phyloP scores from a whole-genome alignment of 805 yeast species.

The Jamesozyma gamospora region DNA sequence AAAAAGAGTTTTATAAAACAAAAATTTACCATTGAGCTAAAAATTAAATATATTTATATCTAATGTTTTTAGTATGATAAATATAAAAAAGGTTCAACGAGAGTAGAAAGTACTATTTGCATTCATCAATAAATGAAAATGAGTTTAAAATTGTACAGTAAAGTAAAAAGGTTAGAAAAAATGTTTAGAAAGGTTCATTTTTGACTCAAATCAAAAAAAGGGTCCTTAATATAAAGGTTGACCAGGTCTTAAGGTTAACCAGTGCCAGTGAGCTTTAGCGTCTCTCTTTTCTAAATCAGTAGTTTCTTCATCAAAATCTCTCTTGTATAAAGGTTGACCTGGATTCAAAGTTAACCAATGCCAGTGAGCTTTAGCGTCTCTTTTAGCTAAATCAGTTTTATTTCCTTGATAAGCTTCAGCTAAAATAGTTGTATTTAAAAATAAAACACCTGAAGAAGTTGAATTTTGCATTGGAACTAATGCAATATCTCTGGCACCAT shows the following conservation, averaged over 20 bases:
- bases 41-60: too few species aligned
- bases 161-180: too few species aligned
- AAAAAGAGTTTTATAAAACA: neutral
- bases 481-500: conserved; percentile 20
- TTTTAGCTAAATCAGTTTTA: conserved; percentile 11
- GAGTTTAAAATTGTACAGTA: too few species aligned
- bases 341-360: conserved; percentile 20
- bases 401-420: conserved; percentile 14
- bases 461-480: conserved; percentile 22
- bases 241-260: conserved; percentile 20
- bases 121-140: neutral
- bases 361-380: conserved; percentile 26
- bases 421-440: conserved; percentile 27
- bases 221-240: conserved; percentile 20
- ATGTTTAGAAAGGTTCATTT: too few species aligned
- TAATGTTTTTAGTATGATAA: too few species aligned
- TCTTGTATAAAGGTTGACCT: conserved; percentile 23
- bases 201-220: too few species aligned
- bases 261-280: conserved; percentile 22
- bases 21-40: too few species aligned
- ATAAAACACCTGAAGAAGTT: conserved; percentile 22
- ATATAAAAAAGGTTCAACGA: too few species aligned
- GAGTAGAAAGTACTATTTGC: too few species aligned
- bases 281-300: conserved; percentile 18
- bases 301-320: conserved; percentile 17